Conservation (phyloP, 441 rosid species). For the Pelargonium australe region DNA sequence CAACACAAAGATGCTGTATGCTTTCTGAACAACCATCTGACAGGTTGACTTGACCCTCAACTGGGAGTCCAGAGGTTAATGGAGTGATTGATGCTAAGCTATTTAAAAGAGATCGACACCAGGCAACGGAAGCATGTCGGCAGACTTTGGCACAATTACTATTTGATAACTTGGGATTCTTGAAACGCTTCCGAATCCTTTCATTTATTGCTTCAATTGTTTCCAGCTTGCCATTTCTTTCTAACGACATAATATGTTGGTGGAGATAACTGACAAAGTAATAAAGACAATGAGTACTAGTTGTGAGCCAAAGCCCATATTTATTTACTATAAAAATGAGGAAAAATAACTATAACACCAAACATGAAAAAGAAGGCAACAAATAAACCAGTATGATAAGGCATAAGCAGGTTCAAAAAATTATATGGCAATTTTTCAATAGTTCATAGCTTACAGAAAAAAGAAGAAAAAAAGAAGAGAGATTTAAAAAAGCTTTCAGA, state of each 20-base stretch:
- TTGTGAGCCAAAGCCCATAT: conserved; percentile 7
- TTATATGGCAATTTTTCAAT: neutral
- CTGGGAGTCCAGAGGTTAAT: conserved; percentile 37
- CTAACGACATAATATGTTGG: conserved; percentile 51
- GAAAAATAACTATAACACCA: neutral
- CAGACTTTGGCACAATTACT: conserved; percentile 78
- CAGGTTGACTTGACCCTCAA: conserved; percentile 36
- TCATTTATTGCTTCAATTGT: conserved; percentile 81
- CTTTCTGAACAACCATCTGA: conserved; percentile 40
- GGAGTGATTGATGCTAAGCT: conserved; percentile 79
- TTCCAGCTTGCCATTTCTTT: conserved; percentile 72
- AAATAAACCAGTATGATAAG: neutral
- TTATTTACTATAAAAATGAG: conserved; percentile 4
- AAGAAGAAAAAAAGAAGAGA: neutral
- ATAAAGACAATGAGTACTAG: neutral
- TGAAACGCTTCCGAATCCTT: conserved; percentile 84
- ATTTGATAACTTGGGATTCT: conserved; percentile 83
- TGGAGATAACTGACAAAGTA: conserved; percentile 64
- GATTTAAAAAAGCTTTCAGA: neutral
- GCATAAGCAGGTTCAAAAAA: neutral
- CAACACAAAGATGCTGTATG: conserved; percentile 60
- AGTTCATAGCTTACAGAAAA: neutral
- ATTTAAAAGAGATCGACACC: conserved; percentile 78
- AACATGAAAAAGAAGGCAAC: neutral
- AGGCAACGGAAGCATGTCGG: conserved; percentile 86